Evolutionary conservation across 2,329 filamentous ascomycete species (phyloP), one percentile per base, ranked within the genome.

Genomic region (Exophiala mesophila): DNA sequence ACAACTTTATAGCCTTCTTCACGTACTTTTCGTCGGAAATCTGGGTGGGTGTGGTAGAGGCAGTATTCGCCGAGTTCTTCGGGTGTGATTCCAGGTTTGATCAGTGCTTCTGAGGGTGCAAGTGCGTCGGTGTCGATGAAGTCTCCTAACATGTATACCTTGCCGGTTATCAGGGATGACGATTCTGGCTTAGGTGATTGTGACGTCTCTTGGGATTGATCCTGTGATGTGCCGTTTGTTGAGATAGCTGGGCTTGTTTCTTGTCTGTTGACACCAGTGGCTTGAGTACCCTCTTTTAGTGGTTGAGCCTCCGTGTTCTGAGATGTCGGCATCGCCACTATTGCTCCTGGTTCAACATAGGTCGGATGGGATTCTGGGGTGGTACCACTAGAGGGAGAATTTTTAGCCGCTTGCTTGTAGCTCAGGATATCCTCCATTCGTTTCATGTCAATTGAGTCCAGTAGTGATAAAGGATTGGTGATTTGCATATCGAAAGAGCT

Each of bases 61-160:
- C 66, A 71, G 40, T 69, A 63, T 2, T 45, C 19, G 6, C 65
- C 66, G 23, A 65, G 51, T 4, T 49, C 56, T 43, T 63, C 58
- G 21, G 63, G 58, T 3, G 51, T 50, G 15, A 13, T 31, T 15
- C 32, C 28, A 24, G 29, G 7, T 7, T 32, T 7, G 10, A 32
- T 7, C 13, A 17, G 10, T 7, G 10, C 29, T 15, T 32, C 29
- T 6, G 29, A 7, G 6, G 29, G 29, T 15, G 29, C 29, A 17
- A 32, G 29, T 20, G 71, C 72, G 41, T 62, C 68, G 1, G 65
- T 72, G 45, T 72, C 67, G 39, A 73, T 62, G 32, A 68, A 70
- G 42, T 72, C 67, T 6, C 67, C 69, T 1, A 72, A 53, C 3
- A 46, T 49, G 23, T 68, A 59, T 1, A 69, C 54, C 41, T 60